Evolutionary conservation across 108 stramenopile genomes (phyloP).

Genomic region (Nannochloropsis gaditana): DNA sequence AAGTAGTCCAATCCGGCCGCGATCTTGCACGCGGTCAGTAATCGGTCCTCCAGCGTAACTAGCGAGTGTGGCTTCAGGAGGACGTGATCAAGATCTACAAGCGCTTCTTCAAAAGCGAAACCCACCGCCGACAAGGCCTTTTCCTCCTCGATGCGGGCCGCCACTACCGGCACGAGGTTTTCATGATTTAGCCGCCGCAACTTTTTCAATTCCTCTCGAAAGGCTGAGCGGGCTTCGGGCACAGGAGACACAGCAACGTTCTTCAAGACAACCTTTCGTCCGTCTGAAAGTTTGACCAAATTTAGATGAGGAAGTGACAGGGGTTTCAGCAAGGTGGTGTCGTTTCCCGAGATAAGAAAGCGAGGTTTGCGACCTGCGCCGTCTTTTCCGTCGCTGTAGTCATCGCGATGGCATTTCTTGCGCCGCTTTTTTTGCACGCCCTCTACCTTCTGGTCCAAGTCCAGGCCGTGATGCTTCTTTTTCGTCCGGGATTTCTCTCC

Average conservation of each 20-base stretch:
- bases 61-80: background rate
- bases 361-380: background rate
- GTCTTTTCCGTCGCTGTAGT: background rate
- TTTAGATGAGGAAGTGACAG: background rate
- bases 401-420: background rate
- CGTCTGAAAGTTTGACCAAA: background rate
- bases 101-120: background rate
- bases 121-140: background rate
- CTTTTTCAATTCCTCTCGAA: constrained; percentile 13
- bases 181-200: constrained; percentile 2
- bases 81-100: background rate
- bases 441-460: background rate
- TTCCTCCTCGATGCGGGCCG: background rate
- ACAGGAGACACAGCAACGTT: background rate
- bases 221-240: background rate
- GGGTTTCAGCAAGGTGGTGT: constrained; percentile 4
- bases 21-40: background rate
- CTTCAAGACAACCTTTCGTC: constrained; percentile 2
- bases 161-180: background rate
- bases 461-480: background rate
- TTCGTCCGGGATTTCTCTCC: background rate
- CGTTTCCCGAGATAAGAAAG: background rate
- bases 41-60: constrained; percentile 11
- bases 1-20: background rate
- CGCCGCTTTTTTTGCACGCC: background rate